Percentiles rank a stretch among this genome's conserved stretches.
Evolutionary conservation across 495 filamentous ascomycete species (phyloP).

Genomic region (Podospora comata): DNA sequence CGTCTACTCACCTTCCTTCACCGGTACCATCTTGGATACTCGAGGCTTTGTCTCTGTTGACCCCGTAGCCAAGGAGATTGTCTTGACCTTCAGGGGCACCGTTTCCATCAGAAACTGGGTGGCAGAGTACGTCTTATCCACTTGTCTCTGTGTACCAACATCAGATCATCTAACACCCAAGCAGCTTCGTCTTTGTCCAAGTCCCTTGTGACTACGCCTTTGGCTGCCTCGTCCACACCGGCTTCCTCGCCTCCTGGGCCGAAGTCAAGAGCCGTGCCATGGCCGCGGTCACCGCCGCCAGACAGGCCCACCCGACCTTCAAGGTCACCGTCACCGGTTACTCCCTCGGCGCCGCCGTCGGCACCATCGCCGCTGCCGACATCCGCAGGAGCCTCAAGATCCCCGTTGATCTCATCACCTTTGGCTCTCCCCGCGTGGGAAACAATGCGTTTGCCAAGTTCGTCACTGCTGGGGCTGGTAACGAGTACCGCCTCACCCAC

Average conservation of each 20-base stretch:
- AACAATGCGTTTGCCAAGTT: constrained; percentile 54
- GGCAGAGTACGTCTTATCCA: constrained; percentile 48
- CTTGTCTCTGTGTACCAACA: neutral
- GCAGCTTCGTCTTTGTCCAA: constrained; percentile 33
- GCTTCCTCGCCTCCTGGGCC: constrained; percentile 40
- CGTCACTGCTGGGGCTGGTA: constrained; percentile 48
- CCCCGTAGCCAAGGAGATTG: constrained; percentile 56
- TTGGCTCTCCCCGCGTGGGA: constrained; percentile 66
- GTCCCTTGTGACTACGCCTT: constrained; percentile 31
- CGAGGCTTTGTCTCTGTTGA: constrained; percentile 71
- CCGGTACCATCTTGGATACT: constrained; percentile 55
- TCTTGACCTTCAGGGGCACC: constrained; percentile 68
- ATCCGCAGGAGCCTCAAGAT: constrained; percentile 49
- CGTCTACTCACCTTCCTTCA: constrained; percentile 54
- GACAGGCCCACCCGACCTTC: constrained; percentile 46
- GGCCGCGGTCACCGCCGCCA: constrained; percentile 28
- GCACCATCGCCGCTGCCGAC: constrained; percentile 56
- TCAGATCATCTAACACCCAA: constrained; percentile 12
- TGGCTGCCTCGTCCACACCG: constrained; percentile 39
- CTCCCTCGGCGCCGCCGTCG: constrained; percentile 66
- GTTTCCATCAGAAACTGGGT: constrained; percentile 63
- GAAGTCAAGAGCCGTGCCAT: constrained; percentile 31
- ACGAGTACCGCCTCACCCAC: constrained; percentile 66
- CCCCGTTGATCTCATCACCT: constrained; percentile 54
- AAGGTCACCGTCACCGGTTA: constrained; percentile 62